Evolutionary conservation across 352 stramenopile genomes (phyloP).

Genomic region (Ophiocytium majus): DNA sequence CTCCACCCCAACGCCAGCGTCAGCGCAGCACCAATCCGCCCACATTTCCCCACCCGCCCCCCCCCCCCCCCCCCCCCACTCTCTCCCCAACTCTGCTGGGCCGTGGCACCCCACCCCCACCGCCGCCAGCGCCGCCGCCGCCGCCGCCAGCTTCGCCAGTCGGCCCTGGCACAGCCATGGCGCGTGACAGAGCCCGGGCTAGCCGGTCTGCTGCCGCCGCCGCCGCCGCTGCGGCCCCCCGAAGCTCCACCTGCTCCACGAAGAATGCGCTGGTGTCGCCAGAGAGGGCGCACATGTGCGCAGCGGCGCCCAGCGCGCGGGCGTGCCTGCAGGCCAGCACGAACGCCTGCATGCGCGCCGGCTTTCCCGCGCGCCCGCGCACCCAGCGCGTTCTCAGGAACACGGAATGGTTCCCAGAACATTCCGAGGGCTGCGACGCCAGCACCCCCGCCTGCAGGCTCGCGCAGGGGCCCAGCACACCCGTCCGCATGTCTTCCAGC

Average conservation of each 20-base stretch:
- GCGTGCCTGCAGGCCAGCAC: neutral
- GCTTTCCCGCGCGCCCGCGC: no score
- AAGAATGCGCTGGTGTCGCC: neutral
- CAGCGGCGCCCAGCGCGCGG: no score
- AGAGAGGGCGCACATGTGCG: neutral
- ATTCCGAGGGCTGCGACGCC: neutral
- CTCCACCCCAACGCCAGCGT: neutral
- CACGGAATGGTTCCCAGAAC: neutral
- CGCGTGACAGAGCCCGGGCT: neutral
- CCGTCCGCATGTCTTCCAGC: neutral
- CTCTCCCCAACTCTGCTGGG: no score
- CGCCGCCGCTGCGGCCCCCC: no score
- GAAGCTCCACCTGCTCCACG: neutral
- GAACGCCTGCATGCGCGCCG: neutral
- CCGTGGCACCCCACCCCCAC: no score
- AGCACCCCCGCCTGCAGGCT: neutral
- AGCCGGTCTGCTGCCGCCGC: neutral
- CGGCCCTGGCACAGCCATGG: no score
- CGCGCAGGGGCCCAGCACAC: neutral
- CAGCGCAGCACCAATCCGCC: neutral
- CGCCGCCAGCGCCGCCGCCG: neutral
- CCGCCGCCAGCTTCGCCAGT: neutral
- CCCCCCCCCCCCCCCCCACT: no score
- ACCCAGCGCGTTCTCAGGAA: neutral
- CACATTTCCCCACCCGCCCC: neutral